These are phyloP conservation scores for Sanghuangporus sanghuang DNA, from an alignment of 1,284 basidiomycete species.

Conservation along the genomic window DNA sequence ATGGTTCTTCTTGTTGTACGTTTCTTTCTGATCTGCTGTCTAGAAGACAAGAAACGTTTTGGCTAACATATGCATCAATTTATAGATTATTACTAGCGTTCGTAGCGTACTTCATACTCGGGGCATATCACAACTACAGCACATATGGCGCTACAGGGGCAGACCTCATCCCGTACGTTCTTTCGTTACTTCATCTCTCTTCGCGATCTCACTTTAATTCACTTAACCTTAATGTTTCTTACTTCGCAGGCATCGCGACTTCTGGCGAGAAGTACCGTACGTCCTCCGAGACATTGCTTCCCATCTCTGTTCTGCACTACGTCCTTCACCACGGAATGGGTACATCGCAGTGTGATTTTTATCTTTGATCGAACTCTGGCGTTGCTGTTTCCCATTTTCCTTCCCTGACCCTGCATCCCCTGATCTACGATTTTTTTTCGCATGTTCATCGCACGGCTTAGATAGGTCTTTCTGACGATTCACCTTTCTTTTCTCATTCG, in stretches of 20 bases:
- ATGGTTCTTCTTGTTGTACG: slow-evolving; percentile 80
- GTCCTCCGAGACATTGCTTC: slow-evolving; percentile 72
- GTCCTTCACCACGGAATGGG: slow-evolving; percentile 60
- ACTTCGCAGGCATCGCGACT: slow-evolving; percentile 67
- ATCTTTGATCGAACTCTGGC: background rate
- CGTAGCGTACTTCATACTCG: slow-evolving; percentile 63
- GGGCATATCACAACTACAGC: slow-evolving; percentile 80
- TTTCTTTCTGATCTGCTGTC: slow-evolving; percentile 18
- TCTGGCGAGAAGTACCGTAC: slow-evolving; percentile 83
- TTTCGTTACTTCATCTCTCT: background rate
- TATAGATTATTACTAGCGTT: slow-evolving; percentile 62
- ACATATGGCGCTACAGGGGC: slow-evolving; percentile 75
- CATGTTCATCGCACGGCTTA: too few relatives aligned
- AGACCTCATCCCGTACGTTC: slow-evolving; percentile 74
- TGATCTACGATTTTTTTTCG: background rate
- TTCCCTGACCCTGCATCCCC: background rate
- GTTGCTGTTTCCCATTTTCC: background rate
- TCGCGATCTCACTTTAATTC: slow-evolving; percentile 3
- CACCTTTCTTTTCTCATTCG: too few relatives aligned
- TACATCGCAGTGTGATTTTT: slow-evolving; percentile 63
- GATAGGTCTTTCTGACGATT: too few relatives aligned
- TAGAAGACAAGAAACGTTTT: background rate
- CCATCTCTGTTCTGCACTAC: slow-evolving; percentile 68
- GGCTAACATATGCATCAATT: background rate
- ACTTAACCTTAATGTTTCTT: slow-evolving; percentile 6